Base-by-base conservation (phyloP, 2,329 filamentous ascomycete genomes). In the Polytolypa hystricis region DNA sequence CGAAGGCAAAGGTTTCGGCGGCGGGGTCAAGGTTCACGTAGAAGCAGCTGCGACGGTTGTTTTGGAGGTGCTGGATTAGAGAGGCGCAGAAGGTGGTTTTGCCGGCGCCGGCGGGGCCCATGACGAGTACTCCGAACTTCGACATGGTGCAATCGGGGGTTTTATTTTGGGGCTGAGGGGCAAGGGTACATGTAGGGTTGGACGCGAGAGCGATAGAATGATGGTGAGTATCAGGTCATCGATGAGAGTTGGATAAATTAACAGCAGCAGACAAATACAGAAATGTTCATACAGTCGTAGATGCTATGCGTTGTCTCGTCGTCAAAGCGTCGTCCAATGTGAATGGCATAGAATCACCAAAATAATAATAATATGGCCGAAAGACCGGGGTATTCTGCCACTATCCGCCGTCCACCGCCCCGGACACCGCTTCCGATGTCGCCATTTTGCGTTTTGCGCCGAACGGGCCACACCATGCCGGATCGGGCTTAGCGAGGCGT, bases 11-110 rank as follows among this genome's bases (percentile, higher is more conserved):
- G 33, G 79, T 73, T 62, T 95, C 87, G 56, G 91, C 91, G 39
- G 91, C 91, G 5, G 91, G 91, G 60, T 98, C 91, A 53, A 98
- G 84, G 65, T 98, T 98, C 57, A 98, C 81, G 64, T 96, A 98
- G 71, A 93, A 94, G 61, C 83, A 84, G 33, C 86, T 93, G n/a
- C 87, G 83, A 38, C 84, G 83, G 61, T 84, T 87, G 56, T 86
- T 82, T 51, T 84, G 79, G 17, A 96, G 79, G 55, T 96, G 85
- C 42, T 91, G 86, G 57, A 96, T 95, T 51, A 98, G 74, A 49
- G 85, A 77, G 40, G 84, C 81, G 69, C 86, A 95, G 62, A 98
- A 98, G 43, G 91, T 98, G 18, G 87, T 93, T 74, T 94, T 98
- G 65, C 91, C 91, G 15, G 86, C 87, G 48, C 87, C 91, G 14